Base-by-base conservation (phyloP, 23 red algal species). In the Porphyridium purpureum region DNA sequence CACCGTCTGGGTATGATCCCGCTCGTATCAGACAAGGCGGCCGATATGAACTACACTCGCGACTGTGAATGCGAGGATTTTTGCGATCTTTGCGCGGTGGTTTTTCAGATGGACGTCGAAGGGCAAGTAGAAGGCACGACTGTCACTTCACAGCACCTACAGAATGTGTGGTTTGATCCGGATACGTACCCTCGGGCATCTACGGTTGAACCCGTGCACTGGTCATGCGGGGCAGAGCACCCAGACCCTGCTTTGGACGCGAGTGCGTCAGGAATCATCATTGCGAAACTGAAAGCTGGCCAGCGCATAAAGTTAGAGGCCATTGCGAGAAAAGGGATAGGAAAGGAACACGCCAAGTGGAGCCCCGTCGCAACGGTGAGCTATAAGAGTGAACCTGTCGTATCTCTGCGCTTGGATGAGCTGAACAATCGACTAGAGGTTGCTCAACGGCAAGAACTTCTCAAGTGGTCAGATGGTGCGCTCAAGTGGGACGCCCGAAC, bases 341-440 rank as follows among this genome's bases (percentile, higher is more conserved):
- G 80, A 17, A 83, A 98, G 49, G 90, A 98, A 25, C 90, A 98
- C 54, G 90, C 90, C 1, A 98, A 98, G 50, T 86, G 80, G 79
- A 86, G 79, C 35, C 74, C 90, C 3, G 70, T 86, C 47, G 72
- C 69, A 42, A 86, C 90, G 24, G 81, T 83, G 7, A 50, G 69
- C 0, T 98, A 75, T 67, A 30, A 70, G 17, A 86, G 69, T 28
- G 61, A 71, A 3, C 78, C 84, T 4, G 56, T 69, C 5, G 68
- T 93, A 19, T 55, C 62, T 15, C 44, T 93, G 31, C 41, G 58
- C 3, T 38, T 93, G 53, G 60, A 62, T 5, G 33, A 30, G 29
- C 33, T 93, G 8, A 93, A 93, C 52, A 22, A 49, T 2, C n/a
- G 75, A 31, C 58, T 93, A 15, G 65, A 64, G 5, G 38, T 40